A percentile compares a stretch with the other conserved stretches of the same genome.
phyloP scores from a whole-genome alignment of 305 asterid species.

The Nicotiana rustica region DNA sequence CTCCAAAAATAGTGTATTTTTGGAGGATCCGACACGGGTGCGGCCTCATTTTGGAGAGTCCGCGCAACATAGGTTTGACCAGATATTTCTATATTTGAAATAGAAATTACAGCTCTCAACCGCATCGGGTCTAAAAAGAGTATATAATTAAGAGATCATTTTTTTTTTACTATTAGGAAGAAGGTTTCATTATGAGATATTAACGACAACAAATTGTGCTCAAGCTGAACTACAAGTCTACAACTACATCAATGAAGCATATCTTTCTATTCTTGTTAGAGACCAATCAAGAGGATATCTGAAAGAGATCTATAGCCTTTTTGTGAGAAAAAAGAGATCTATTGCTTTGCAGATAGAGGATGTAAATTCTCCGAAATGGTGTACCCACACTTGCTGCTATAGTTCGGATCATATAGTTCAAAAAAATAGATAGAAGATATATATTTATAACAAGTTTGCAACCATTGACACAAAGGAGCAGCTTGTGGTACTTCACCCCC shows the following conservation, averaged over 20 bases:
- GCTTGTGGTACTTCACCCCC: background rate
- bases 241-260: slow-evolving; percentile 22
- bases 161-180: background rate
- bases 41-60: too few relatives aligned
- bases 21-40: too few relatives aligned
- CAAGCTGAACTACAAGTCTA: background rate
- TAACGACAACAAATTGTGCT: background rate
- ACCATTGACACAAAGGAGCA: slow-evolving; percentile 3
- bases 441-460: background rate
- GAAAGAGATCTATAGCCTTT: background rate
- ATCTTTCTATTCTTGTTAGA: slow-evolving; percentile 12
- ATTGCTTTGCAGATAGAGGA: background rate
- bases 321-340: background rate
- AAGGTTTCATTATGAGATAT: background rate
- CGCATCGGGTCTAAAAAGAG: background rate
- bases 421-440: background rate
- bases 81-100: slow-evolving; percentile 6
- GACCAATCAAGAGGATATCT: slow-evolving; percentile 9
- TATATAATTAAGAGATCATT: background rate
- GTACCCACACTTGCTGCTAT: background rate
- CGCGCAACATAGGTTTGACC: background rate
- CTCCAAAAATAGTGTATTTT: too few relatives aligned
- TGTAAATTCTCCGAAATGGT: background rate
- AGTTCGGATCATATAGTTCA: background rate
- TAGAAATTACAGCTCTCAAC: background rate